Conservation (phyloP, 768 basidiomycete genomes). For the Rhizopogon sp. region DNA sequence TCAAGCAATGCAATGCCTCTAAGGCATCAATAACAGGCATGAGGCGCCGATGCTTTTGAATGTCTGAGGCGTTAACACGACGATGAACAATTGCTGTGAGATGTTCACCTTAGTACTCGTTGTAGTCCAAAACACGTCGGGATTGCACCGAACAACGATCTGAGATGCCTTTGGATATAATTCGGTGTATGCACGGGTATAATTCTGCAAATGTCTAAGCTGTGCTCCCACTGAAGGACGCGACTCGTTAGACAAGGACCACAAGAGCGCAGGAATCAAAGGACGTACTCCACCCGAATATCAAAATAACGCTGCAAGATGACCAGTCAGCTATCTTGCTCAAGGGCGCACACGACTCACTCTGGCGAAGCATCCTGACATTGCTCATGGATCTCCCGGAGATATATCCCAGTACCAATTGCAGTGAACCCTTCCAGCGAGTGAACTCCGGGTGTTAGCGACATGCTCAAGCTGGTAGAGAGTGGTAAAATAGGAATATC, state of each 20-base stretch:
- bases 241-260: not conserved
- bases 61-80: not conserved
- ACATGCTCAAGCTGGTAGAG: not conserved
- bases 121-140: slow-evolving; percentile 16
- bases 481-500: not conserved
- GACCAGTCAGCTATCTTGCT: not conserved
- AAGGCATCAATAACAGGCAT: slow-evolving; percentile 19
- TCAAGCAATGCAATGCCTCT: slow-evolving; percentile 18
- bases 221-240: slow-evolving; percentile 17
- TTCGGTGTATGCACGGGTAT: slow-evolving; percentile 19
- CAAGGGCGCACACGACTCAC: slow-evolving; percentile 9
- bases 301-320: slow-evolving; percentile 19
- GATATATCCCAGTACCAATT: not conserved
- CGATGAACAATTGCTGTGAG: not conserved
- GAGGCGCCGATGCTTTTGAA: slow-evolving; percentile 12
- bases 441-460: not conserved
- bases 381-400: not conserved
- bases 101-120: slow-evolving; percentile 9
- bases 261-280: not conserved
- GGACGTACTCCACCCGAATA: slow-evolving; percentile 25
- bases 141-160: slow-evolving; percentile 19
- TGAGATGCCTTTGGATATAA: slow-evolving; percentile 22
- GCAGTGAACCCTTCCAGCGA: not conserved
- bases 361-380: slow-evolving; percentile 10
- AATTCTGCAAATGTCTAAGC: slow-evolving; percentile 21